Base-by-base conservation (phyloP, 345 rosid species). In the Dipteronia sinensis region DNA sequence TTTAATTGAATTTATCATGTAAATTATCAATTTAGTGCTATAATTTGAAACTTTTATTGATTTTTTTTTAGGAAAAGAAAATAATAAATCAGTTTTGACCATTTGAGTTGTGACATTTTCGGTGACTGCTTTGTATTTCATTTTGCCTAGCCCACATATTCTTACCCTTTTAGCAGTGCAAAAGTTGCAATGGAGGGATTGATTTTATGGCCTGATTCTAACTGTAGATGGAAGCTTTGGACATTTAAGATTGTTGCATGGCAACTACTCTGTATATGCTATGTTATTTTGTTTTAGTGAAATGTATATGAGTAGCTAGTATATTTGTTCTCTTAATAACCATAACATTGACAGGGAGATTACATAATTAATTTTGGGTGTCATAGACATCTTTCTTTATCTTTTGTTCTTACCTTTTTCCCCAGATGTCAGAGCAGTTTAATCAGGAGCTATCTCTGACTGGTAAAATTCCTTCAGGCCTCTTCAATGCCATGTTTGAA, bases 371-470 rank as follows among this genome's bases (percentile, higher is more conserved):
- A 23, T 47, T 71, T 67, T 66, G 29, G 64, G n/a, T 51, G 20
- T 73, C 25, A 16, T 72, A 29, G 20, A 27, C 19, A 17, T 22
- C 34, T 25, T 75, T 64, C 31, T 61, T 15, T 71, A 44, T 51
- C 53, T 40, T 72, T 46, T 77, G 9, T 53, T 53, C 58, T 42
- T 75, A 55, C 65, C 67, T 67, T 40, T 77, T 66, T 79, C 42
- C 62, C 4, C 82, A 95, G 99, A 95, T 95, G 99, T 88, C 99
- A 27, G 99, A 93, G 90, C 97, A 93, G 80, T 93, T 95, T 85
- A 95, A 95, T 82, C 98, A 90, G 73, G 99, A 93, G 75, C 78
- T 91, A 73, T 91, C 97, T 77, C 73, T 92, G 81, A 89, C 92
- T 55, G 99, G 99, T 73, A 91, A 92, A 89, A 92, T 93, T 71